These are phyloP conservation scores for Isatis lusitanica DNA, from an alignment of 441 rosid genomes.

Conservation along the genomic window DNA sequence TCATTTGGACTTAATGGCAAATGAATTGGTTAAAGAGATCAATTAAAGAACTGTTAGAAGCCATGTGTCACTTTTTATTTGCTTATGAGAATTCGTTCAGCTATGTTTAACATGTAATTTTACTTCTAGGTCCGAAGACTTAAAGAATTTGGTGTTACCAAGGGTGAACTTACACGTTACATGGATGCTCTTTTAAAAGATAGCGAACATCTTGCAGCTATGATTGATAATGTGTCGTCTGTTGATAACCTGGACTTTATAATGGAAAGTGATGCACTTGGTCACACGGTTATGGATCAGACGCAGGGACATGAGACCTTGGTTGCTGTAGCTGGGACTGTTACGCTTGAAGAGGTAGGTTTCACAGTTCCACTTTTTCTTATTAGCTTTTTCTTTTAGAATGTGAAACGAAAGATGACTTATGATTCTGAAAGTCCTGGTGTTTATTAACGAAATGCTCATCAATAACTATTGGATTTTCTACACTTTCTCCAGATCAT, in stretches of 20 bases:
- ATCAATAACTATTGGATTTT: slow-evolving; percentile 10
- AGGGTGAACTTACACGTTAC: slow-evolving; percentile 95
- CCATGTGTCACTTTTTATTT: not conserved
- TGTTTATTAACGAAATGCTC: slow-evolving; percentile 6
- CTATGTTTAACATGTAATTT: slow-evolving; percentile 31
- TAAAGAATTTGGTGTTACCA: slow-evolving; percentile 98
- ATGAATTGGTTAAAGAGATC: slow-evolving; percentile 18
- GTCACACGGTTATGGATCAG: slow-evolving; percentile 98
- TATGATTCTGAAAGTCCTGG: slow-evolving; percentile 7
- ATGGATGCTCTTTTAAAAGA: slow-evolving; percentile 97
- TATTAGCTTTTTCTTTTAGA: not conserved
- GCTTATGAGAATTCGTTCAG: slow-evolving; percentile 11
- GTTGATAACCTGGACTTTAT: slow-evolving; percentile 98
- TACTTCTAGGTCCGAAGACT: slow-evolving; percentile 87
- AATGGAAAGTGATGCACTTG: slow-evolving; percentile 97
- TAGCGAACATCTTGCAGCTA: slow-evolving; percentile 98
- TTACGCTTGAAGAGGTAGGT: slow-evolving; percentile 89
- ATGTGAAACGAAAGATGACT: not conserved
- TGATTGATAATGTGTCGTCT: slow-evolving; percentile 96
- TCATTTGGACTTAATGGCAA: slow-evolving; percentile 5
- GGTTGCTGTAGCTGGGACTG: slow-evolving; percentile 86
- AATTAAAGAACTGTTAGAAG: slow-evolving; percentile 5
- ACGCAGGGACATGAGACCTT: slow-evolving; percentile 94
- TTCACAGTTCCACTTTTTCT: slow-evolving; percentile 6
- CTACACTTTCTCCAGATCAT: slow-evolving; percentile 6